Base-by-base conservation (phyloP, 352 stramenopile species). In the Elongisporangium anandrum region DNA sequence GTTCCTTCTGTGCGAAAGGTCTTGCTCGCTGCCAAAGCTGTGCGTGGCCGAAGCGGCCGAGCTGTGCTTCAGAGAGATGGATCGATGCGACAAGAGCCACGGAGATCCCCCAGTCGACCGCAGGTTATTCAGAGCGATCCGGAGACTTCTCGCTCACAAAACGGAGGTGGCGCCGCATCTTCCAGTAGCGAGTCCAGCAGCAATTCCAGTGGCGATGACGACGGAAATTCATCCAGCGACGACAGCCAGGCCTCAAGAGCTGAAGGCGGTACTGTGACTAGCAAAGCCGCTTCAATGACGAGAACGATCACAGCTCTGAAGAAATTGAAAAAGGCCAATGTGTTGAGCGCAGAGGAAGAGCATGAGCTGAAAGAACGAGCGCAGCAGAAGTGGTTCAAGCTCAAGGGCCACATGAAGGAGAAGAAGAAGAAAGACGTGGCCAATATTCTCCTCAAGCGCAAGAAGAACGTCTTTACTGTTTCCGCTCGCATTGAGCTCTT, bases 401-500 rank as follows among this genome's bases (percentile, higher is more conserved):
- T 90, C 41, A 83, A 85, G 57, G 79, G 78, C 12, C 81, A 90
- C 63, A 64, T 90, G 26, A 87, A 88, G 52, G 81, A 90, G 48
- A 88, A 90, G 48, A 77, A 87, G 50, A 90, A 90, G 57, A 88
- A 88, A 51, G 79, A 88, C 29, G 68, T 88, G 13, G 72, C 78
- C 5, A 90, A 87, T 47, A 90, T 90, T 52, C 38, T 88, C 34
- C 71, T 90, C 50, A 90, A 87, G 62, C 81, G 81, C 54, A 90
- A 90, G 66, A 90, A 90, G 50, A 90, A 88, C 19, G 77, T 90
- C 4, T 90, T 90, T 53, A 90, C 81, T 1, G 79, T 90, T 5
- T 90, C 81, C 9, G 81, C 79, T 6, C 70, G 81, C 23, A 87
- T 90, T 54, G 81, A 90, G 56, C 61, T 90, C 15, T 66, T 90